phyloP scores from a whole-genome alignment of 1,284 basidiomycete genomes.

The Cryptococcus sp. region DNA sequence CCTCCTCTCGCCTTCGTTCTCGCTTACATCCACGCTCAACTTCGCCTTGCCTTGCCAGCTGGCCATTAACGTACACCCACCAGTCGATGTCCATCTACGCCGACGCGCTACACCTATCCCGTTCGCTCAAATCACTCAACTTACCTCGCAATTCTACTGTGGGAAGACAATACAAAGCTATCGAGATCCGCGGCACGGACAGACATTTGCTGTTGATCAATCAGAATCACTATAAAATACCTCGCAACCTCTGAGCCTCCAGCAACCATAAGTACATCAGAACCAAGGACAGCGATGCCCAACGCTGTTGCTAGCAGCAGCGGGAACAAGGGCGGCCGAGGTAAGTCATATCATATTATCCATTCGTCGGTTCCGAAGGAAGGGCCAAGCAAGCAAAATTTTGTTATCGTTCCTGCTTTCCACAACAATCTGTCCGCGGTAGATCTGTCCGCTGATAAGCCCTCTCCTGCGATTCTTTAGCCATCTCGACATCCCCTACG shows the following conservation, averaged over 20 bases:
- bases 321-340: too few species aligned
- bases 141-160: too few species aligned
- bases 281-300: too few species aligned
- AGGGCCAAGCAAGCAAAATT: too few species aligned
- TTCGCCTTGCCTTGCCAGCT: too few species aligned
- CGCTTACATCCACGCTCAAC: too few species aligned
- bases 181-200: conserved; percentile 10
- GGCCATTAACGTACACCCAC: too few species aligned
- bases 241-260: background rate
- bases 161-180: conserved; percentile 2
- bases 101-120: too few species aligned
- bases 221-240: conserved; percentile 22
- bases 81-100: too few species aligned
- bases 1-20: too few species aligned
- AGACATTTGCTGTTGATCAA: conserved; percentile 17
- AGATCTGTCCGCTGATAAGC: background rate
- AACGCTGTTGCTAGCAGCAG: too few species aligned
- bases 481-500: conserved; percentile 8
- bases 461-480: background rate
- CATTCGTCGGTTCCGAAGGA: background rate
- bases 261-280: background rate
- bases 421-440: conserved; percentile 2
- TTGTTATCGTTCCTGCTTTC: background rate
- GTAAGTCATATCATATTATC: background rate
- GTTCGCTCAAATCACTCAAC: too few species aligned